Conservation (phyloP, 148 eudicot species). For the Arctostaphylos glauca region DNA sequence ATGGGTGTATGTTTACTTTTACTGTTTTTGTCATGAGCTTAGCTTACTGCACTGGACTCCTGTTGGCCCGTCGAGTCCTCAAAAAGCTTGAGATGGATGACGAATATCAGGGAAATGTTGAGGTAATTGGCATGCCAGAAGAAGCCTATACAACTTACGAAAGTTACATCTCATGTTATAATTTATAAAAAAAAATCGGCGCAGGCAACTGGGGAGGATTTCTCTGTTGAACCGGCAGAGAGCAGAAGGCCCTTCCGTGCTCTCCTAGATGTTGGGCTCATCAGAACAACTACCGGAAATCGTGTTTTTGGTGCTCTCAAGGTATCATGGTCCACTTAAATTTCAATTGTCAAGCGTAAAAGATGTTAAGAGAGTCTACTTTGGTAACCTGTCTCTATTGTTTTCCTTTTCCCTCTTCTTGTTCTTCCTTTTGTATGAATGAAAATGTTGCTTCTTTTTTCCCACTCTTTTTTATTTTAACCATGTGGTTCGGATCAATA, state of each 20-base stretch:
- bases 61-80: slow-evolving; percentile 68
- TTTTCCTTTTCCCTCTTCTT: neutral
- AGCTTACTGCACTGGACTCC: slow-evolving; percentile 82
- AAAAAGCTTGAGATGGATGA: slow-evolving; percentile 67
- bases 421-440: neutral
- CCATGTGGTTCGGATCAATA: neutral
- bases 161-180: neutral
- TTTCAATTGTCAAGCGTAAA: neutral
- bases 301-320: slow-evolving; percentile 87
- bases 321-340: slow-evolving; percentile 33
- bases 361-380: neutral
- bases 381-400: neutral
- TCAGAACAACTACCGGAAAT: slow-evolving; percentile 74
- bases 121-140: slow-evolving; percentile 31
- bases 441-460: neutral
- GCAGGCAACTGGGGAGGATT: slow-evolving; percentile 83
- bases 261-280: slow-evolving; percentile 78
- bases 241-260: slow-evolving; percentile 89
- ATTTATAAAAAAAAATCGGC: neutral
- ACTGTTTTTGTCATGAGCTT: neutral
- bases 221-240: slow-evolving; percentile 76
- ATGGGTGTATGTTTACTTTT: neutral
- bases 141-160: neutral
- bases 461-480: neutral
- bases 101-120: slow-evolving; percentile 72